Evolutionary conservation across 371 early-diverging fungal species (phyloP), one percentile per base, ranked within the genome.

Genomic region (Smittium mucronatum): DNA sequence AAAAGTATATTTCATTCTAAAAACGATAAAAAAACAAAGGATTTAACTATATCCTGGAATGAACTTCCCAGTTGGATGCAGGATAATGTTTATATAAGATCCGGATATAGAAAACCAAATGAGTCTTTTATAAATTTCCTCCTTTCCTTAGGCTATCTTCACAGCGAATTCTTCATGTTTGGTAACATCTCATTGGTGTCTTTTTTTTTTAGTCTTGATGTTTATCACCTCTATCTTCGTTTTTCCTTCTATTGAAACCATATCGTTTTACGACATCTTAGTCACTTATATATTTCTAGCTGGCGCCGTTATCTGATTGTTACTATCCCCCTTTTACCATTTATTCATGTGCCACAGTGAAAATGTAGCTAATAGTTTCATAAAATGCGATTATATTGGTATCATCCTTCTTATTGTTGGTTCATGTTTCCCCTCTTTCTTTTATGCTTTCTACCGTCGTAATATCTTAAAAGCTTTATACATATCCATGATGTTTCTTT

Each of bases 331-430:
- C 0, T 75, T 81, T 33, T 97, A 89, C 74, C 97, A 97, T 76
- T 81, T 88, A 36, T 88, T 91, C 64, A 81, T 84, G n/a, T 93
- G 93, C 72, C 95, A 95, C 76, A 94, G 94, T 65, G 84, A 87
- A 67, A 74, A 73, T 29, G 90, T 90, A 21, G 75, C 81, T 64
- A 73, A 64, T 71, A 76, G 75, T 0, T 91, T 90, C 89, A 90
- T 90, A 76, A 85, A 89, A 69, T 91, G 91, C 69, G 96, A 95
- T 78, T 96, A 93, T 85, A 87, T 91, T 47, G 96, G 96, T 36
- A 96, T 96, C 72, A 88, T 91, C 32, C 80, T 84, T 32, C 80
- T 93, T 69, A 92, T 91, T 73, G 85, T 89, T 58, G 90, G 89
- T 26, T 90, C 90, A 8, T 89, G 84, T 72, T 83, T 83, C 67